Base-by-base conservation (phyloP, 495 filamentous ascomycete genomes). In the Zalerion maritima region DNA sequence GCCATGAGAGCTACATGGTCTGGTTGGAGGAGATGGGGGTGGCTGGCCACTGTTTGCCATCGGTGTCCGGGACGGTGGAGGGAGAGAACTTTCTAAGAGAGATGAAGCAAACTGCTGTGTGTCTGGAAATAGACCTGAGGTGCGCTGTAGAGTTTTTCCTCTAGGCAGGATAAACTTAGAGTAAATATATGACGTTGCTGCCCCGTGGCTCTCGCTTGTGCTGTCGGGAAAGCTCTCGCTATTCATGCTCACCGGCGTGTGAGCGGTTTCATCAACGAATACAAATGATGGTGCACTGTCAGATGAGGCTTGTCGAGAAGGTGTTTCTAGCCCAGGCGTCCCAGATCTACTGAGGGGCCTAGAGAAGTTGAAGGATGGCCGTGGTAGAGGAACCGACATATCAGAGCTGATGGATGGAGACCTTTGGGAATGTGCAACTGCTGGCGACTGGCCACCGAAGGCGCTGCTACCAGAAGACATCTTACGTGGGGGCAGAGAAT, bases 361-460 rank as follows among this genome's bases (percentile, higher is more conserved):
- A 2, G 89, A 94, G 51, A 96, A 96, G 50, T 96, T 97, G 47
- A 86, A 87, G 1, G 78, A 65, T 2, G 81, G 79, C 18, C 78
- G 71, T 1, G 75, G 70, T 18, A 80, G 59, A 12, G 41, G 54
- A 29, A 50, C 49, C 24, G 67, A 71, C 18, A 68, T 68, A 29
- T 92, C 82, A 2, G 85, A 94, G 39, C 71, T 75, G 23, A 85
- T 56, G 0, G 84, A 92, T 4, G 83, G 82, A 7, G 85, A 91
- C 25, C 83, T 71, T 32, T 58, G 55, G 55, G 69, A 50, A 60
- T 65, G 25, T 46, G 52, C 38, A 56, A 66, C 35, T 42, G 42
- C 35, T 1, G 76, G 71, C 27, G 77, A 78, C 38, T 73, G 67
- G 13, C 47, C 41, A 19, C 45, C 27, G 20, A 54, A 37, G 18